A percentile compares a stretch with the other conserved stretches of the same genome.
Evolutionary conservation across 768 basidiomycete genomes (phyloP).

Genomic region (Leucocoprinus birnbaumii): DNA sequence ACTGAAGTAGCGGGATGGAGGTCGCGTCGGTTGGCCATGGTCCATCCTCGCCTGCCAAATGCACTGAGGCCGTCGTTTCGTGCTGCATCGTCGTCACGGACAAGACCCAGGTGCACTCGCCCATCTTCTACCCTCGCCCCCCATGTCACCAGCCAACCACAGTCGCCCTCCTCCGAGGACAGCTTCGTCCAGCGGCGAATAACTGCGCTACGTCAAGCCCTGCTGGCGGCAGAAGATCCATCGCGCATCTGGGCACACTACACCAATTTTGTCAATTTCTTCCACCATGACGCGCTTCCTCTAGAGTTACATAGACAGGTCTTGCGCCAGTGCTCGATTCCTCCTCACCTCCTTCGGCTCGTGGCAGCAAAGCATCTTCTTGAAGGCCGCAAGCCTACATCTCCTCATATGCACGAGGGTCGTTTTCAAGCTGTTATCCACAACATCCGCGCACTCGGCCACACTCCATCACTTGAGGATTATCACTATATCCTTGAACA

Average conservation of each 20-base stretch:
- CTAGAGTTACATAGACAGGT: slow-evolving; percentile 67
- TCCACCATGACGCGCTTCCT: slow-evolving; percentile 51
- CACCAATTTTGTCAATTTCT: slow-evolving; percentile 46
- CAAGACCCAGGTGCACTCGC: neutral
- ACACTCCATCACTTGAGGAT: slow-evolving; percentile 53
- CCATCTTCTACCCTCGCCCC: neutral
- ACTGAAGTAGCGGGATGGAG: neutral
- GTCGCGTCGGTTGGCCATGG: slow-evolving; percentile 11
- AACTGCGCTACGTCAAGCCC: slow-evolving; percentile 25
- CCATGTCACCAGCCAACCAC: neutral
- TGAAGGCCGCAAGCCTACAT: slow-evolving; percentile 29
- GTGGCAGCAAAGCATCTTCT: slow-evolving; percentile 39
- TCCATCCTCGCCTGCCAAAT: slow-evolving; percentile 11
- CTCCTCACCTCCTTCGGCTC: slow-evolving; percentile 41
- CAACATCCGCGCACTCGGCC: slow-evolving; percentile 60
- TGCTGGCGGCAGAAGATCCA: slow-evolving; percentile 35
- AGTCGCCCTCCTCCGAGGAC: neutral
- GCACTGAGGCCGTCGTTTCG: slow-evolving; percentile 1
- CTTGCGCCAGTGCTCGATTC: slow-evolving; percentile 61
- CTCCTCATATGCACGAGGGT: slow-evolving; percentile 57
- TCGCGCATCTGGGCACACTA: slow-evolving; percentile 67
- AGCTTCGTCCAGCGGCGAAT: neutral
- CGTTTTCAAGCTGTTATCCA: slow-evolving; percentile 67
- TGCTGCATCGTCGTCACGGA: slow-evolving; percentile 3
- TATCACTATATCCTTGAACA: slow-evolving; percentile 75